Evolutionary conservation across 2,329 filamentous ascomycete species (phyloP).

Genomic region (Ophiostoma perfectum): DNA sequence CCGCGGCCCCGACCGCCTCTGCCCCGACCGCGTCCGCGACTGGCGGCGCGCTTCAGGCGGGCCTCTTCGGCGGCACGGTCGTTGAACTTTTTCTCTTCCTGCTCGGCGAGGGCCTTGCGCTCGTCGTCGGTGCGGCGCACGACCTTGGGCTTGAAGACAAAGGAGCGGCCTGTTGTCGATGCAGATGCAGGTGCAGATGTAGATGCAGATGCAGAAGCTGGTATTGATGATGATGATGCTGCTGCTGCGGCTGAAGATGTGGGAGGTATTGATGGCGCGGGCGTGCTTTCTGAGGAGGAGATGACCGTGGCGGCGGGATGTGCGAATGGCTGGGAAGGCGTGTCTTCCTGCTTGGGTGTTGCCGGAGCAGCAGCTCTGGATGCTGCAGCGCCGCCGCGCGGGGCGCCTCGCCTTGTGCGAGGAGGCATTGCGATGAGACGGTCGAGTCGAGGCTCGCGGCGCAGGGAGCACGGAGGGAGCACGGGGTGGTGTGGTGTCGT

Average conservation of each 20-base stretch:
- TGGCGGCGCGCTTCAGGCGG: slow-evolving; percentile 27
- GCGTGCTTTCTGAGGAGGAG: slow-evolving; percentile 8
- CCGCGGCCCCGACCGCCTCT: slow-evolving; percentile 29
- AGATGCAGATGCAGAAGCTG: slow-evolving; percentile 13
- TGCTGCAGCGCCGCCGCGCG: slow-evolving; percentile 19
- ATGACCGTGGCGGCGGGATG: not conserved
- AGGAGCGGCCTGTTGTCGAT: slow-evolving; percentile 17
- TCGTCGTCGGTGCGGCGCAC: slow-evolving; percentile 35
- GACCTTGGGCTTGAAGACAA: slow-evolving; percentile 34
- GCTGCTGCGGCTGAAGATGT: slow-evolving; percentile 12
- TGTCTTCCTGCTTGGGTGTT: slow-evolving; percentile 5
- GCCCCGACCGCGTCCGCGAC: slow-evolving; percentile 31
- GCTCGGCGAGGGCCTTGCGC: slow-evolving; percentile 36
- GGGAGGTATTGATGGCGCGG: slow-evolving; percentile 10
- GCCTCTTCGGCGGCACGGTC: slow-evolving; percentile 33
- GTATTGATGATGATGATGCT: slow-evolving; percentile 8
- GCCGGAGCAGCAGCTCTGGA: slow-evolving; percentile 12
- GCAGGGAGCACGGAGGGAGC: too few species aligned
- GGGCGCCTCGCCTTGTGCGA: slow-evolving; percentile 23
- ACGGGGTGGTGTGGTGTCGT: not conserved
- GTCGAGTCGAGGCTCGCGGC: not conserved
- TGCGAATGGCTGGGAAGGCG: not conserved
- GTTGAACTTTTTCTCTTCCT: slow-evolving; percentile 32
- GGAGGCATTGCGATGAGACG: slow-evolving; percentile 20
- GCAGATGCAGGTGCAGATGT: slow-evolving; percentile 12